Conservation (phyloP, 768 basidiomycete species). For the Kwoniella mangroviensis region DNA sequence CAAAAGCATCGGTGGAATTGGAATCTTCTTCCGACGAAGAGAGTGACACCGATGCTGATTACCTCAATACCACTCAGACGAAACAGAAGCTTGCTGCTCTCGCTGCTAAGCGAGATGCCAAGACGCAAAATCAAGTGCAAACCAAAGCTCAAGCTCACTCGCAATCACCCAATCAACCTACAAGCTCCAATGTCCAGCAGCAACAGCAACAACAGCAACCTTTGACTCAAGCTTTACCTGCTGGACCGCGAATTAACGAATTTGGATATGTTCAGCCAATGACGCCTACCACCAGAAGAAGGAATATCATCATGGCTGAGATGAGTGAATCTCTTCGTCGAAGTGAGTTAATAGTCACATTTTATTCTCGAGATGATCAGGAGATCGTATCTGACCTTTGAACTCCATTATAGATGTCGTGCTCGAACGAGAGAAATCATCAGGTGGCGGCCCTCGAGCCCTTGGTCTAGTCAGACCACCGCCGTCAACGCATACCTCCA, state of each 20-base stretch:
- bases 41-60: conserved; percentile 38
- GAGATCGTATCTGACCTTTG: not conserved
- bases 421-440: conserved; percentile 49
- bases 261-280: conserved; percentile 37
- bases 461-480: conserved; percentile 28
- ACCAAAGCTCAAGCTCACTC: conserved; percentile 2
- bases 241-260: conserved; percentile 26
- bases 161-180: not conserved
- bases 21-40: conserved; percentile 38
- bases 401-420: conserved; percentile 42
- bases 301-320: conserved; percentile 50
- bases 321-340: conserved; percentile 49
- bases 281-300: conserved; percentile 44
- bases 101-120: conserved; percentile 40
- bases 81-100: conserved; percentile 42
- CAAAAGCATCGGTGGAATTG: conserved; percentile 28
- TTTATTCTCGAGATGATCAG: not conserved
- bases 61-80: conserved; percentile 43
- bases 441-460: conserved; percentile 8
- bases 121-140: conserved; percentile 9
- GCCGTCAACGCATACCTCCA: conserved; percentile 30
- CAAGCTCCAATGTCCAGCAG: not conserved
- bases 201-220: not conserved
- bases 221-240: conserved; percentile 21
- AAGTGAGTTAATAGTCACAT: conserved; percentile 37